Evolutionary conservation across 257 asterid genomes (phyloP), one percentile per base, ranked within the genome.

Genomic region (Plantago major): DNA sequence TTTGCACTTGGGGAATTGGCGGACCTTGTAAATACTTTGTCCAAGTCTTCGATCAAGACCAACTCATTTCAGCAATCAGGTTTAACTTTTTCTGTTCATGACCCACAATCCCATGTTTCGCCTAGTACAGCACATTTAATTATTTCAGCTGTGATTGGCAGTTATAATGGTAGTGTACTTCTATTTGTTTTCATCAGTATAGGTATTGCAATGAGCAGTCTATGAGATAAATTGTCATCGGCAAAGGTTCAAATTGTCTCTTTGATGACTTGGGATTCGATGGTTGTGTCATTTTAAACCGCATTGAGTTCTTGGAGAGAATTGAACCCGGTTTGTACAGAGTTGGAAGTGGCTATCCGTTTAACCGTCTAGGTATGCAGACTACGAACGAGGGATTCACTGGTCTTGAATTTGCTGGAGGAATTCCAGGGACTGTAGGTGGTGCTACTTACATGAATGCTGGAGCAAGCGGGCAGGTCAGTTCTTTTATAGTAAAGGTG

Each of bases 361-460:
- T 81, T 55, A 73, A 81, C 60, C 73, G 78, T 3, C 60, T 81
- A 9, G 81, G 80, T 47, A 10, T 73, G 45, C 55, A 60, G 56
- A 66, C 51, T 46, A 78, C 68, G 37, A 73, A 38, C 55, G 81
- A 77, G 40, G 79, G 74, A 10, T 70, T 74, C 42, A 48, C 78
- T 0, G 83, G 86, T 55, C 81, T 80, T 7, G 83, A 77, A 78
- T 81, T 81, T 56, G 79, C 83, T 11, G 81, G 64, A 11, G 83
- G 81, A 12, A 63, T 78, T 58, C 84, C 80, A 2, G 82, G 81
- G 0, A 78, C 79, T 40, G 76, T 75, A 17, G 79, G 84, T 51
- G 81, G 83, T 37, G 83, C 80, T 71, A 64, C 64, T 63, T 75
- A 72, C 68, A 80, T 77, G 81, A 80, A 74, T 65, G 81, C 79